Evolutionary conservation across 164 flowering plant species (phyloP), one percentile per base, ranked within the genome.

Genomic region (Kalanchoe fedtschenkoi): DNA sequence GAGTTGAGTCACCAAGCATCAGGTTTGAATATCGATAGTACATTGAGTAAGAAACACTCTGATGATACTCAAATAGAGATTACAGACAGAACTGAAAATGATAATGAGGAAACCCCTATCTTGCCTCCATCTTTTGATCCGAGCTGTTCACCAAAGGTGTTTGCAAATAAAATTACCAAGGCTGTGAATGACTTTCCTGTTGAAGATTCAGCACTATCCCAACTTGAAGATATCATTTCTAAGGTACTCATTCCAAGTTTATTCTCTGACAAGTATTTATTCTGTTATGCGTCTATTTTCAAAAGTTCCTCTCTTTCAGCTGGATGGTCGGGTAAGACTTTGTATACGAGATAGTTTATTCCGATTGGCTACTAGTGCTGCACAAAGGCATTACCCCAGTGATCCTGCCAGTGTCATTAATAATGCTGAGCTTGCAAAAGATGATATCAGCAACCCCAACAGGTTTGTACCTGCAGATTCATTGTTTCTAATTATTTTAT

Each of bases 351-450:
- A 92, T 71, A 87, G 98, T 73, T 74, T 92, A 78, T 82, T 73
- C 72, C 90, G 98, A 38, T 69, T 92, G 73, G 89, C 96, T 59
- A 82, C 78, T 72, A 84, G 93, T 82, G 87, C 98, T 37, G 68
- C 35, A 63, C 85, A 75, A 68, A 83, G 98, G 70, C 83, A 84
- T 46, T 68, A 59, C 69, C 62, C 74, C 30, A 73, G 69, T 69
- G 87, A 83, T 66, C 70, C 75, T 69, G 74, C 81, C 76, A 75
- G 82, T 61, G 66, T 78, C 56, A 77, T 65, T 68, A 75, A 67
- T 64, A 53, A 58, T 61, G 68, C 71, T 69, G 70, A 34, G 34
- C 37, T 60, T 28, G 57, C 63, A 3, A 71, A 69, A 65, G 85
- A 78, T 53, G 89, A 83, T 56, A 54, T 37, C n/a, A 69, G 65